A percentile compares a stretch with the other conserved stretches of the same genome.
phyloP scores from a whole-genome alignment of 208 protist genomes.

The Acanthamoeba royreba region DNA sequence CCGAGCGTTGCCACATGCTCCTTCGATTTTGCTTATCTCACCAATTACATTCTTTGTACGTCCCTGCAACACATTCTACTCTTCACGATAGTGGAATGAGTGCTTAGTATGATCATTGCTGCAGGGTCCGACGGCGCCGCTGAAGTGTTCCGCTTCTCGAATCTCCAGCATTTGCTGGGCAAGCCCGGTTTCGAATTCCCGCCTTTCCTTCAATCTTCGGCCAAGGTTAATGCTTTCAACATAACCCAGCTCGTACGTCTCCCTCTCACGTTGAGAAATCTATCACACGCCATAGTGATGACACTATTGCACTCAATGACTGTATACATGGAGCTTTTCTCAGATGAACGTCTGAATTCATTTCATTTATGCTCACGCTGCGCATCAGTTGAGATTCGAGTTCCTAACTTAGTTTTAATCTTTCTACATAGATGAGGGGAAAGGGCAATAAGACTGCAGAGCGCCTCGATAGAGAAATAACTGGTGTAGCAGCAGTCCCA shows the following conservation, averaged over 20 bases:
- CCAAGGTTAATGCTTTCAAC: not conserved
- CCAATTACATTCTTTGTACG: conserved; percentile 4
- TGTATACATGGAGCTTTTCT: no score
- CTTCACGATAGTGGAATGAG: not conserved
- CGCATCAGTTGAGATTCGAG: no score
- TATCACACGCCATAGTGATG: no score
- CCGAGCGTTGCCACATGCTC: not conserved
- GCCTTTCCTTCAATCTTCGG: not conserved
- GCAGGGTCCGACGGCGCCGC: not conserved
- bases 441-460: not conserved
- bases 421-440: no score
- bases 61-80: not conserved
- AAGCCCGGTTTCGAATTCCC: not conserved
- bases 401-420: no score
- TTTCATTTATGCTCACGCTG: no score
- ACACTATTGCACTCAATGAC: no score
- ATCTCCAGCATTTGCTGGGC: not conserved
- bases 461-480: not conserved
- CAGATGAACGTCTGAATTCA: no score
- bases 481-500: not conserved
- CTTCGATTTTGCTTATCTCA: not conserved
- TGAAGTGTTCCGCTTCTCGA: not conserved
- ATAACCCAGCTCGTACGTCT: not conserved
- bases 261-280: no score
- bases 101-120: not conserved